Evolutionary conservation across 176 grass and related monocot genomes (phyloP).

Genomic region (Oryza meyeriana): DNA sequence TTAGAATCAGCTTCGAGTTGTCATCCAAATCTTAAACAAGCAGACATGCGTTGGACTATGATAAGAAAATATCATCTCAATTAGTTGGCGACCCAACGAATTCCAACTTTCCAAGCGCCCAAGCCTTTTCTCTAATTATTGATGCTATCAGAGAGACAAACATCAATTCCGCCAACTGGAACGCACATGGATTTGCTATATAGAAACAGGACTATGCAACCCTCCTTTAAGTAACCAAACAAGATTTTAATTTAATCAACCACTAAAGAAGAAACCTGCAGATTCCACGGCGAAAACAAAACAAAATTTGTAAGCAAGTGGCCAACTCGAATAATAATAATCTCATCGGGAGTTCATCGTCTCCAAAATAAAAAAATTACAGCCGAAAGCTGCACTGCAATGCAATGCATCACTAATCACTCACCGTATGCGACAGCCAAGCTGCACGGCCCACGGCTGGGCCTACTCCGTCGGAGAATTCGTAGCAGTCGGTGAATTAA

Average conservation of each 20-base stretch:
- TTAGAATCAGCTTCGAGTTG: too few relatives aligned
- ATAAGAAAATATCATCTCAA: too few relatives aligned
- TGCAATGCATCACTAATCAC: neutral
- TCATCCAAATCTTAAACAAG: too few relatives aligned
- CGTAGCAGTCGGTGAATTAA: neutral
- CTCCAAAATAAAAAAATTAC: neutral
- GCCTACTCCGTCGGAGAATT: neutral
- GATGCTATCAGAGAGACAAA: neutral
- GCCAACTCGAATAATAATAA: neutral
- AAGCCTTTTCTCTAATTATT: neutral
- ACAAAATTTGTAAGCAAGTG: neutral
- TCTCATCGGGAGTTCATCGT: neutral
- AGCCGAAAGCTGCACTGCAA: neutral
- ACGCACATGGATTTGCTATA: conserved; percentile 20
- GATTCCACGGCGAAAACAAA: neutral
- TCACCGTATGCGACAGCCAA: neutral
- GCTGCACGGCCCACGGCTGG: neutral
- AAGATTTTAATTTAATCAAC: neutral
- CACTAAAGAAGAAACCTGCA: neutral
- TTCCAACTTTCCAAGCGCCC: too few relatives aligned
- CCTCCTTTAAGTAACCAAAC: neutral
- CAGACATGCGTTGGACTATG: too few relatives aligned
- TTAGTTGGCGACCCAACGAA: too few relatives aligned
- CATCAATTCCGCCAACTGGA: conserved; percentile 5
- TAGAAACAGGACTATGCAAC: neutral